A percentile compares a stretch with the other conserved stretches of the same genome.
Conservation (phyloP, 1,284 basidiomycete genomes). For the Spongiforma sp. region DNA sequence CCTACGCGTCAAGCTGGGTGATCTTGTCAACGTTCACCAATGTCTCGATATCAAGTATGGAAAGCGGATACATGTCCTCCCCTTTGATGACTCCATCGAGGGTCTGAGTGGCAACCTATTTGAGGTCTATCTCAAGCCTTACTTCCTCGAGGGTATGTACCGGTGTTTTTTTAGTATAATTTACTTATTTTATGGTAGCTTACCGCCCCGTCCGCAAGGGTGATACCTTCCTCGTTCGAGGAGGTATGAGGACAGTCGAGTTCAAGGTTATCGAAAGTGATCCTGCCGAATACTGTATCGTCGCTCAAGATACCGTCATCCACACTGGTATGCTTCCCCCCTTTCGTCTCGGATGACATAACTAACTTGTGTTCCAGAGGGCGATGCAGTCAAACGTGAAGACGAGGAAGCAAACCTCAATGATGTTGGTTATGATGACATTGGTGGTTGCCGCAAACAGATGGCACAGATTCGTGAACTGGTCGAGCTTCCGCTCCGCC, state of each 20-base stretch:
- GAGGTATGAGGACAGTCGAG: conserved; percentile 97
- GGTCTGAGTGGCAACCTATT: conserved; percentile 98
- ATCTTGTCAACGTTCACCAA: conserved; percentile 94
- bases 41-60: conserved; percentile 99
- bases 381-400: conserved; percentile 98
- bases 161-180: not conserved
- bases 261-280: conserved; percentile 99
- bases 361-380: conserved; percentile 62
- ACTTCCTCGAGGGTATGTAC: conserved; percentile 92
- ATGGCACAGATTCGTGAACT: conserved; percentile 99
- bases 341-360: conserved; percentile 2
- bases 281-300: conserved; percentile 95
- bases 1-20: conserved; percentile 96
- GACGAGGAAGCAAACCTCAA: conserved; percentile 97
- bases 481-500: conserved; percentile 96
- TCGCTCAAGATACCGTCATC: conserved; percentile 96
- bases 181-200: conserved; percentile 50
- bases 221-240: conserved; percentile 98
- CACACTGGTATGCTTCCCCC: conserved; percentile 71
- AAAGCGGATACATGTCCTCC: conserved; percentile 96
- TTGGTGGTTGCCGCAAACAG: conserved; percentile 99
- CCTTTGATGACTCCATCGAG: conserved; percentile 98
- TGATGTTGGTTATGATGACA: conserved; percentile 99
- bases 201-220: conserved; percentile 96
- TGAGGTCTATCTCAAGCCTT: conserved; percentile 98